Percentiles rank a stretch among this genome's conserved stretches.
phyloP scores from a whole-genome alignment of 768 basidiomycete species.

The Cystoderma amianthinum region DNA sequence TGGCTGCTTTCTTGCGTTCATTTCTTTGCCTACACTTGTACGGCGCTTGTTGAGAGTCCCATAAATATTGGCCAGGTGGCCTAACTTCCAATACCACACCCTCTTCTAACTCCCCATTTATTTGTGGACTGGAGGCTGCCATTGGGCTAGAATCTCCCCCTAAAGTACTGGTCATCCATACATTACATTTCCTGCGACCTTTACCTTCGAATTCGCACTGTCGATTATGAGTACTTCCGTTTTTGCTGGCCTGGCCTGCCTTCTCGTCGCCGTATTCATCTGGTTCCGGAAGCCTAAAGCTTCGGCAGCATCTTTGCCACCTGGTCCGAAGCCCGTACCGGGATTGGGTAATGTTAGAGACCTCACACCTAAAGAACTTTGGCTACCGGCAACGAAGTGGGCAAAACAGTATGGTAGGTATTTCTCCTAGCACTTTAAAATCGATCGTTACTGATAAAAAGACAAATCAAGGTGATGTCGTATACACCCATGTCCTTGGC shows the following conservation, averaged over 20 bases:
- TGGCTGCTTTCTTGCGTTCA: too few relatives aligned
- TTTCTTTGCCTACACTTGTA: too few relatives aligned
- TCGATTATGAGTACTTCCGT: constrained; percentile 15
- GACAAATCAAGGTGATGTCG: constrained; percentile 47
- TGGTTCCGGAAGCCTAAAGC: constrained; percentile 37
- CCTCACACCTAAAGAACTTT: constrained; percentile 53
- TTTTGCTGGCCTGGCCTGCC: constrained; percentile 23
- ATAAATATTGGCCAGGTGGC: too few relatives aligned
- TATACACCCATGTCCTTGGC: constrained; percentile 59
- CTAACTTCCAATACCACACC: too few relatives aligned
- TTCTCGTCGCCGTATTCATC: constrained; percentile 31
- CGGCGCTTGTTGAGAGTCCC: too few relatives aligned
- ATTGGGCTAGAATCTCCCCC: too few relatives aligned
- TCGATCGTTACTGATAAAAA: neutral
- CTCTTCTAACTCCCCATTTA: too few relatives aligned
- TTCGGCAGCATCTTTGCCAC: constrained; percentile 41
- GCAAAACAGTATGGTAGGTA: constrained; percentile 54
- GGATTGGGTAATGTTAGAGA: constrained; percentile 60
- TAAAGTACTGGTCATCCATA: too few relatives aligned
- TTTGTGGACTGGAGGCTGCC: too few relatives aligned
- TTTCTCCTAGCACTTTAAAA: constrained; percentile 1
- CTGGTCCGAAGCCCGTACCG: constrained; percentile 63
- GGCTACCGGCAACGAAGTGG: constrained; percentile 59
- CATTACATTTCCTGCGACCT: neutral
- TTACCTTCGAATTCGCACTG: neutral